Evolutionary conservation across 1,284 basidiomycete genomes (phyloP).

Genomic region (Wolfiporia cocos): DNA sequence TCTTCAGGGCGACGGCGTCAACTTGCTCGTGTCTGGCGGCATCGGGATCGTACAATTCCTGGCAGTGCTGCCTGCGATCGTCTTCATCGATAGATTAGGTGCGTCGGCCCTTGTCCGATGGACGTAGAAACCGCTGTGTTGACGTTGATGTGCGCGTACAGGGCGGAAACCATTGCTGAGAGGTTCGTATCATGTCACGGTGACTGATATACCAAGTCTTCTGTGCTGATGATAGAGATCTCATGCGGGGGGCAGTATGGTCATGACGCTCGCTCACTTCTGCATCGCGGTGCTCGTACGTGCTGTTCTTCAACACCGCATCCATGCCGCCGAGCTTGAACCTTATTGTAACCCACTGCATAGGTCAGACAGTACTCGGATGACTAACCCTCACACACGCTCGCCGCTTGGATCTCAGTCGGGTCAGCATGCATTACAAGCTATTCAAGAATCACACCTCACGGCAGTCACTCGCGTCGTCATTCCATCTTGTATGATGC

Average conservation of each 20-base stretch:
- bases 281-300: constrained; percentile 61
- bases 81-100: constrained; percentile 72
- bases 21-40: constrained; percentile 67
- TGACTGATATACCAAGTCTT: not conserved
- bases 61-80: constrained; percentile 68
- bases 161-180: constrained; percentile 61
- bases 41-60: constrained; percentile 77
- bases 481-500: constrained; percentile 5
- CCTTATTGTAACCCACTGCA: too few relatives aligned
- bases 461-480: not conserved
- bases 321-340: constrained; percentile 2
- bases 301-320: not conserved
- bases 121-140: not conserved
- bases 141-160: constrained; percentile 15
- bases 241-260: constrained; percentile 50
- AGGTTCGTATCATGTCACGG: constrained; percentile 26
- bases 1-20: constrained; percentile 43
- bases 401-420: constrained; percentile 64
- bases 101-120: too few relatives aligned
- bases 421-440: constrained; percentile 39
- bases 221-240: not conserved
- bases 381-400: constrained; percentile 49
- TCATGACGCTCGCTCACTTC: constrained; percentile 72
- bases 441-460: too few relatives aligned
- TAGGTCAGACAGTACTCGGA: constrained; percentile 46